Evolutionary conservation across 1,139 yeast species (phyloP).

Genomic region (Zygosaccharomyces pseudobailii): DNA sequence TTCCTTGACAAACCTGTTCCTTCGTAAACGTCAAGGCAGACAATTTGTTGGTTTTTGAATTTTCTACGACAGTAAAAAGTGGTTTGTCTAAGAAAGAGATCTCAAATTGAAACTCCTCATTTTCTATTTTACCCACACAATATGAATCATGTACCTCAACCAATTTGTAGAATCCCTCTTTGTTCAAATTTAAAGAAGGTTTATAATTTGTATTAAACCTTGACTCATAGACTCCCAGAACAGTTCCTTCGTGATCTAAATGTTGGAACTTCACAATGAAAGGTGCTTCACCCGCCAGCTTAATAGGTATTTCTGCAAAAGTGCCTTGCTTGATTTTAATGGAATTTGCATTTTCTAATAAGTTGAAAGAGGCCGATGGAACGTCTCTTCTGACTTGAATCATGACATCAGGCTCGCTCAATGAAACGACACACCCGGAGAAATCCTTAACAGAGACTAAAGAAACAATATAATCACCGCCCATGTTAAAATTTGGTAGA

Average conservation of each 20-base stretch:
- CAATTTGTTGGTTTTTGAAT: slow-evolving; percentile 28
- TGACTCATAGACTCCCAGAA: slow-evolving; percentile 25
- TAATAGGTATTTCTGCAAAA: slow-evolving; percentile 52
- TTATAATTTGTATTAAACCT: slow-evolving; percentile 37
- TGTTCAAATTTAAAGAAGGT: slow-evolving; percentile 42
- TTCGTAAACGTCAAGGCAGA: slow-evolving; percentile 27
- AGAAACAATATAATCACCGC: slow-evolving; percentile 66
- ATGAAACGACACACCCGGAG: slow-evolving; percentile 68
- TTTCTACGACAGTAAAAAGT: slow-evolving; percentile 36
- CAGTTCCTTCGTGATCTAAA: slow-evolving; percentile 32
- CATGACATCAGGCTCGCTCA: slow-evolving; percentile 53
- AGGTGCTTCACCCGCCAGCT: slow-evolving; percentile 47
- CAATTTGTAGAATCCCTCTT: slow-evolving; percentile 62
- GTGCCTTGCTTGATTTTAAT: slow-evolving; percentile 59
- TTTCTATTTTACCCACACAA: slow-evolving; percentile 58
- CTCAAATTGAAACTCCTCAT: slow-evolving; percentile 36
- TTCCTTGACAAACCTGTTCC: slow-evolving; percentile 45
- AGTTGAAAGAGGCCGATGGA: slow-evolving; percentile 51
- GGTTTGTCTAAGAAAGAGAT: slow-evolving; percentile 60
- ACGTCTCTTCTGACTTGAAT: slow-evolving; percentile 63
- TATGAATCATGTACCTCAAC: slow-evolving; percentile 57
- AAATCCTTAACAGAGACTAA: slow-evolving; percentile 65
- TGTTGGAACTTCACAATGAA: slow-evolving; percentile 45
- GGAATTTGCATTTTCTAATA: slow-evolving; percentile 31
- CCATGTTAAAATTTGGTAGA: slow-evolving; percentile 52